phyloP scores from a whole-genome alignment of 2,329 filamentous ascomycete genomes.

The Aspergillus hiratsukae region DNA sequence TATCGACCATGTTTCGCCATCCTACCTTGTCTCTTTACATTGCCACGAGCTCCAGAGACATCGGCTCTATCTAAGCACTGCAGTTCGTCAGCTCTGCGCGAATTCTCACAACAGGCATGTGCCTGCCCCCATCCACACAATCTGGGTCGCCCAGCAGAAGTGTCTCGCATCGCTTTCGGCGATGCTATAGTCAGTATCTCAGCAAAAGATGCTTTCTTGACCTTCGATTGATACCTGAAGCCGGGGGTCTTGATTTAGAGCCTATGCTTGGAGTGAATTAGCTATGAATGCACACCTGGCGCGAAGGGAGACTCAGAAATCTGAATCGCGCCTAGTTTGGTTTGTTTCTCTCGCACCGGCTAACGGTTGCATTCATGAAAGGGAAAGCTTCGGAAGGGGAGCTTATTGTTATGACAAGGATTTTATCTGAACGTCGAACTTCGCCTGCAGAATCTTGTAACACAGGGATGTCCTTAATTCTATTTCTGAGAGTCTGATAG shows the following conservation, averaged over 20 bases:
- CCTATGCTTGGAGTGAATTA: background rate
- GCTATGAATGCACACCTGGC: background rate
- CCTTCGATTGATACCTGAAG: background rate
- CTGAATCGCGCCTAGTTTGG: no score
- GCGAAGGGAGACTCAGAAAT: background rate
- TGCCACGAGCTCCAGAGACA: background rate
- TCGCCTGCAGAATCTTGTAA: background rate
- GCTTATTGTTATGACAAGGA: background rate
- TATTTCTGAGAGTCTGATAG: background rate
- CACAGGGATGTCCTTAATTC: background rate
- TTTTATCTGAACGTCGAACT: background rate
- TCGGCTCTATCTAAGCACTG: background rate
- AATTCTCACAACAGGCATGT: background rate
- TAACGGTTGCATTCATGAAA: background rate
- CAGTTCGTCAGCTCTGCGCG: background rate
- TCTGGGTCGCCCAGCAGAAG: background rate
- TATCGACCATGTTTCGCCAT: background rate
- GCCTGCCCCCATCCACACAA: background rate
- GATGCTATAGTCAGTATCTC: background rate
- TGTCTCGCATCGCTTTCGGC: background rate
- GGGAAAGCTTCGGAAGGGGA: background rate
- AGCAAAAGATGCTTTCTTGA: background rate
- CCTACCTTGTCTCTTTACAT: background rate
- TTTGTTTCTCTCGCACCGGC: background rate
- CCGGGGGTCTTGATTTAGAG: background rate